Evolutionary conservation across 164 flowering plant genomes (phyloP).

Genomic region (Cinnamomum chago): DNA sequence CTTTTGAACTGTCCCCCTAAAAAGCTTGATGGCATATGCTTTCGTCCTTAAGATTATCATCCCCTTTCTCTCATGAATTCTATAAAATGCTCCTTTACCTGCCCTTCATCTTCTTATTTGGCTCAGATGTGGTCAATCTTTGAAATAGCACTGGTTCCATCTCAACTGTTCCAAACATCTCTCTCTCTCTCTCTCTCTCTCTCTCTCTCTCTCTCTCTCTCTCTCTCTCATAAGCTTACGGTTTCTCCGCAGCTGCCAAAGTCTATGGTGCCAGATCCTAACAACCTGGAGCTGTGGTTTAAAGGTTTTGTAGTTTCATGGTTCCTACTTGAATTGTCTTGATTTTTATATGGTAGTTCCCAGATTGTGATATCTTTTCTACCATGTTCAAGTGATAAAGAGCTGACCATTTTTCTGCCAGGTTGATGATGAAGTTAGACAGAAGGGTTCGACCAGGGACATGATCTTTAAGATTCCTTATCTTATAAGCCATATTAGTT

Average conservation of each 20-base stretch:
- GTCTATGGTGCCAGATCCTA: conserved; percentile 69
- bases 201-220: not conserved
- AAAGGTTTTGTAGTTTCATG: conserved; percentile 43
- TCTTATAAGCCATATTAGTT: conserved; percentile 94
- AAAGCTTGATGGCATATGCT: not conserved
- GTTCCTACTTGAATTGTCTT: not conserved
- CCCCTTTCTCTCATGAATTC: no score
- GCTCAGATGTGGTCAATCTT: no score
- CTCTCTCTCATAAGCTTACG: not conserved
- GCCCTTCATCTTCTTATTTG: no score
- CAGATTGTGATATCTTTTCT: not conserved
- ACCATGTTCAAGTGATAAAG: not conserved
- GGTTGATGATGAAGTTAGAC: conserved; percentile 87
- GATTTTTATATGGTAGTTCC: not conserved
- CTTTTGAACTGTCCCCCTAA: not conserved
- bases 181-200: no score
- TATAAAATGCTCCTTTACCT: no score
- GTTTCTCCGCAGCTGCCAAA: conserved; percentile 53
- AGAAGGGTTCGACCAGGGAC: conserved; percentile 84
- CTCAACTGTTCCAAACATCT: no score
- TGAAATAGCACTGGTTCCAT: no score
- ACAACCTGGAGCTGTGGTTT: conserved; percentile 87
- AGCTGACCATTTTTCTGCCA: conserved; percentile 19
- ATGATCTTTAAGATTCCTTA: conserved; percentile 93
- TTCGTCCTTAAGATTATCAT: not conserved